Base-by-base conservation (phyloP, 2,329 filamentous ascomycete species). In the Madurella fahalii region DNA sequence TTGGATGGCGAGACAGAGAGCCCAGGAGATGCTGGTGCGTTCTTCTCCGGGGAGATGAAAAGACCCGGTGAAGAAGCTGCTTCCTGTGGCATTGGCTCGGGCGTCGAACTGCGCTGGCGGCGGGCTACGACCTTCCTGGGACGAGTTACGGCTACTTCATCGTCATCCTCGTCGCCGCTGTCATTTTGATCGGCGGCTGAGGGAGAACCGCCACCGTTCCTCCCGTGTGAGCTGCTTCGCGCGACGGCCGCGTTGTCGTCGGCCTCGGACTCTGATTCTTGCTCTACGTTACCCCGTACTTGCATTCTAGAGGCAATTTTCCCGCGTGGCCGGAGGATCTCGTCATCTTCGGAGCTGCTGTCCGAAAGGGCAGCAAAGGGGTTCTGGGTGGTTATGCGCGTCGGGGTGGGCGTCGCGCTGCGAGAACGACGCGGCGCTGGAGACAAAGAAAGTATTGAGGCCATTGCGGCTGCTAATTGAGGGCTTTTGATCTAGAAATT, bases 281-380 rank as follows among this genome's bases (percentile, higher is more conserved):
- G 47, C 46, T 18, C 57, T 53, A 32, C 58, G 61, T 41, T 67
- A 12, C 46, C 47, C 13, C 61, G 55, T 4, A 52, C 77, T 58
- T 80, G 77, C 78, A 90, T 83, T 49, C 82, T 77, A 15, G 85
- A 78, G 12, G 85, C 85, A 61, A 89, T 74, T 50, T 81, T 79
- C 20, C 86, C 85, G 52, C 79, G 78, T 0, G 86, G 86, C 43
- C 75, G 73, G 2, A 78, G 69, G 46, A 79, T 72, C 12, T 75
- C 74, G 34, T 78, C 68, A 8, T 69, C 66, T 42, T 67, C 68
- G 2, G 64, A 65, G 55, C 54, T 52, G 56, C 54, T 53, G 59
- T 58, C 49, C 50, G 48, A 51, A 30, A 63, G 52, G 42, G 49
- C 56, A 17, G 57, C 55, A 45, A 64, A 62, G 11, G 40, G 45